These are phyloP conservation scores for Chalaropsis thielavioides DNA, from an alignment of 2,329 filamentous ascomycete genomes.

Conservation along the genomic window DNA sequence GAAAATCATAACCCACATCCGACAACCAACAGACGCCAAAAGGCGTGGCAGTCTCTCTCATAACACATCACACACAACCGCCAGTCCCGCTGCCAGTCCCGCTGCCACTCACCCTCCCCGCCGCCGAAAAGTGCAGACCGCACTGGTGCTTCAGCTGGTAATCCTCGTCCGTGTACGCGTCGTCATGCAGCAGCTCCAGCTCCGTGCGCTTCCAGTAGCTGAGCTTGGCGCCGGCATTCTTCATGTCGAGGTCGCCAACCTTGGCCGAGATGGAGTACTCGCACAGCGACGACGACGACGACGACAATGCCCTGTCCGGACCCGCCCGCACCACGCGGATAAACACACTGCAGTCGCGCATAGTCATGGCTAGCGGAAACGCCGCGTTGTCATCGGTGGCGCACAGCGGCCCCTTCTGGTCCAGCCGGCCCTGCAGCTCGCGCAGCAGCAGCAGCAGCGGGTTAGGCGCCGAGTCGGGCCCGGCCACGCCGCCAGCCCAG, in stretches of 20 bases:
- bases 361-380: slow-evolving; percentile 60
- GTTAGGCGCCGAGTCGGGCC: slow-evolving; percentile 18
- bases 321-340: slow-evolving; percentile 40
- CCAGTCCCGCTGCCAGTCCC: not conserved
- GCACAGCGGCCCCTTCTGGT: slow-evolving; percentile 31
- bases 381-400: slow-evolving; percentile 30
- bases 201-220: slow-evolving; percentile 55
- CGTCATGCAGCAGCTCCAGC: slow-evolving; percentile 44
- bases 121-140: slow-evolving; percentile 10
- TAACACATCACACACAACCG: not conserved
- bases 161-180: slow-evolving; percentile 47
- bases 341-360: slow-evolving; percentile 66
- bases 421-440: slow-evolving; percentile 29
- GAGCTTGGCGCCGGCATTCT: slow-evolving; percentile 51
- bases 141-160: slow-evolving; percentile 13
- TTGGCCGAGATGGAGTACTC: slow-evolving; percentile 19
- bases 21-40: not conserved
- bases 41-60: not conserved
- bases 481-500: slow-evolving; percentile 16
- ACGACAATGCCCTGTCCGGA: not conserved
- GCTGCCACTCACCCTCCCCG: not conserved
- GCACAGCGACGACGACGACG: slow-evolving; percentile 18
- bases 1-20: not conserved
- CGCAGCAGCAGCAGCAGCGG: slow-evolving; percentile 27
- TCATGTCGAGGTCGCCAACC: slow-evolving; percentile 64